Base-by-base conservation (phyloP, 345 rosid species). In the Pistacia vera region DNA sequence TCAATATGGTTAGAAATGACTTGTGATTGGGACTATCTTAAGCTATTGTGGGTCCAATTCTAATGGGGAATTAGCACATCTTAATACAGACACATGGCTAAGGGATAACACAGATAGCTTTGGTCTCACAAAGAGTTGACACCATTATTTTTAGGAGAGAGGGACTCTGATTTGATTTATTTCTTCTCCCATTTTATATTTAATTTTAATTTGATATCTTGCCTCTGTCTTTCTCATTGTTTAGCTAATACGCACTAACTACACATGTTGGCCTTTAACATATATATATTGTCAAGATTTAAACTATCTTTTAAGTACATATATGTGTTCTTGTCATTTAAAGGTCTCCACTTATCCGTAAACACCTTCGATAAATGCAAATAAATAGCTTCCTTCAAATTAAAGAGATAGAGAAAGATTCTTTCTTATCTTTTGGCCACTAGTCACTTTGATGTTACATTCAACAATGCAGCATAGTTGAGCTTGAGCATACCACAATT, bases 91-190 rank as follows among this genome's bases (percentile, higher is more conserved):
- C 83, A 69, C 83, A 72, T 83, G 84, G 83, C 71, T 75, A 35
- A 73, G 79, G 28, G 80, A 75, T 73, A 74, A 72, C 61, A 10
- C 18, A 58, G 75, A 77, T 55, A 38, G 77, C 63, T 75, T 70
- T 70, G 86, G 92, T 88, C 89, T 83, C 85, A 49, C 85, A 86
- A 86, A 81, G 84, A 62, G 60, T 51, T 82, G 85, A 82, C 92
- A 86, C 66, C 81, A 85, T 82, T 81, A 83, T 86, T 80, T 84
- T 68, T 74, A 58, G 78, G 80, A 60, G 75, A 66, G 52, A 70
- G 64, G 51, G 77, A 63, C 71, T 51, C 36, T 71, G 77, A 76
- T 84, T 84, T 81, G 79, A 78, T 84, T 78, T 80, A 41, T 41
- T 41, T 59, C 66, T 71, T 33, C 5, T 44, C 75, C 76, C 56